Percentiles rank a stretch among this genome's conserved stretches.
Evolutionary conservation across 2,329 filamentous ascomycete species (phyloP).

Genomic region (Didymella glomerata): DNA sequence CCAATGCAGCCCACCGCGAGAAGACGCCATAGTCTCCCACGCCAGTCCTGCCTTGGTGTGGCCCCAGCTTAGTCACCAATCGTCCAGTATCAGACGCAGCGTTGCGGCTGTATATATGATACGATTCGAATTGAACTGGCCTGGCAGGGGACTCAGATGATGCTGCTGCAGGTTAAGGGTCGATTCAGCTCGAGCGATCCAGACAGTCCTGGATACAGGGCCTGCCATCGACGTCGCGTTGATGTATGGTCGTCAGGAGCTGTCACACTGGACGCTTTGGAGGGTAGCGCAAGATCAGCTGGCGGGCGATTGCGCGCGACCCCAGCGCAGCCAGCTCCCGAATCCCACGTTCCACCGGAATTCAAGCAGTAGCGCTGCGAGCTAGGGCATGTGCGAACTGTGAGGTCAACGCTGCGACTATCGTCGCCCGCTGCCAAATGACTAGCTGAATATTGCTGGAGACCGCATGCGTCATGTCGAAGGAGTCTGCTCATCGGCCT

Average conservation of each 20-base stretch:
- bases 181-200: constrained; percentile 6
- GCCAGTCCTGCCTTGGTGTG: constrained; percentile 24
- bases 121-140: constrained; percentile 6
- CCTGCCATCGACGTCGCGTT: not conserved
- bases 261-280: constrained; percentile 5
- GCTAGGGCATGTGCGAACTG: constrained; percentile 8
- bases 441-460: constrained; percentile 12
- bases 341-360: constrained; percentile 28
- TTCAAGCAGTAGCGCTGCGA: constrained; percentile 8
- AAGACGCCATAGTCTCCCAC: constrained; percentile 19
- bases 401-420: constrained; percentile 15
- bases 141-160: constrained; percentile 4
- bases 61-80: constrained; percentile 11
- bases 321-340: constrained; percentile 26
- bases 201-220: constrained; percentile 8
- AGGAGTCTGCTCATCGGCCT: constrained; percentile 5
- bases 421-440: constrained; percentile 14
- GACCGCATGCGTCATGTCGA: constrained; percentile 19
- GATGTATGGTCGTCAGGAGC: constrained; percentile 11
- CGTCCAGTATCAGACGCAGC: constrained; percentile 15
- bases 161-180: constrained; percentile 10
- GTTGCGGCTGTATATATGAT: constrained; percentile 6
- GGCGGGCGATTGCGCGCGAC: constrained; percentile 23
- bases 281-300: constrained; percentile 20
- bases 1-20: constrained; percentile 26